A percentile compares a stretch with the other conserved stretches of the same genome.
These are phyloP conservation scores for Boletus sp. DNA, from an alignment of 768 basidiomycete genomes.

Conservation along the genomic window DNA sequence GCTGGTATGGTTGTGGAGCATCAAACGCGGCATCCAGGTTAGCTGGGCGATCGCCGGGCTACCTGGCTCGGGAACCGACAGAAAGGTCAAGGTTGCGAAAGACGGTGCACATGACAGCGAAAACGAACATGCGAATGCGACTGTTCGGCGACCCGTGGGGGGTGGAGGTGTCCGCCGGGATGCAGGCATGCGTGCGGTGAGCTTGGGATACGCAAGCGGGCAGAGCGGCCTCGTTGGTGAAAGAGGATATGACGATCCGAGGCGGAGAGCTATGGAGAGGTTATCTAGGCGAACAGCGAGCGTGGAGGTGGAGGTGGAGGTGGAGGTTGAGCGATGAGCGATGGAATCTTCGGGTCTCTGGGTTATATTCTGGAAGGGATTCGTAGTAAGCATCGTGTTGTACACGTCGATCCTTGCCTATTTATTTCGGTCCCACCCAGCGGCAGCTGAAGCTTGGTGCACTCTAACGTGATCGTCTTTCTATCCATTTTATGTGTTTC, in stretches of 20 bases:
- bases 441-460: background rate
- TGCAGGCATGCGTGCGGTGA: conserved; percentile 25
- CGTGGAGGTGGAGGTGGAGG: conserved; percentile 16
- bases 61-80: conserved; percentile 18
- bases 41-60: conserved; percentile 76
- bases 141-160: background rate
- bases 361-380: background rate
- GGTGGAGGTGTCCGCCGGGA: conserved; percentile 14
- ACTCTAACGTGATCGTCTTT: too few species aligned
- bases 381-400: background rate
- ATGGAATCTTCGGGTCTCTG: background rate
- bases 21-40: conserved; percentile 75
- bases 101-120: conserved; percentile 4
- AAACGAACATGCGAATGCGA: background rate
- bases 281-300: conserved; percentile 18
- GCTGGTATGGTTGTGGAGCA: conserved; percentile 86
- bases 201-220: conserved; percentile 27
- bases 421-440: background rate
- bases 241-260: conserved; percentile 16
- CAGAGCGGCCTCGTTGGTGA: background rate
- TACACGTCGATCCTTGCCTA: background rate
- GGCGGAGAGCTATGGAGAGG: conserved; percentile 24
- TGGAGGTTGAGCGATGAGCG: conserved; percentile 11
- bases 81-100: background rate
- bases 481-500: too few species aligned